Evolutionary conservation across 345 rosid species (phyloP).

Genomic region (Eucalyptus polybractea): DNA sequence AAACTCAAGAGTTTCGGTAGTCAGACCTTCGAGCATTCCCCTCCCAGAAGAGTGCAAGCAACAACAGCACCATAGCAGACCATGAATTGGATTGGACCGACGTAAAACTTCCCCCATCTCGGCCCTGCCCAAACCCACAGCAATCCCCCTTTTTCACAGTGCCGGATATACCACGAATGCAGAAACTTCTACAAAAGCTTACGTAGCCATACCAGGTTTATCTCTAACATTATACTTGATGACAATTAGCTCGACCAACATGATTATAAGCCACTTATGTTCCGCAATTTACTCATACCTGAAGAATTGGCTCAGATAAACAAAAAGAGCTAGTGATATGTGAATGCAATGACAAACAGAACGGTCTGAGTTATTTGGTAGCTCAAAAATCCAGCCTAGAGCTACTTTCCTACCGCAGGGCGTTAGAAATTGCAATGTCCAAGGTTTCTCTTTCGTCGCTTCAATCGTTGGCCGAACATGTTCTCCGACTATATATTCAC

Average conservation of each 20-base stretch:
- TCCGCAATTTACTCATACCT: background rate
- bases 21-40: constrained; percentile 63
- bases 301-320: background rate
- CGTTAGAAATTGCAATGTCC: background rate
- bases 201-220: background rate
- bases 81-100: constrained; percentile 79
- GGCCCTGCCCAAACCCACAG: constrained; percentile 28
- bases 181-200: background rate
- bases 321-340: background rate
- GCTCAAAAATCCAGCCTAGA: background rate
- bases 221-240: background rate
- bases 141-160: background rate
- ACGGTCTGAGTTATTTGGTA: background rate
- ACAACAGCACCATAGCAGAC: constrained; percentile 43
- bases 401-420: background rate
- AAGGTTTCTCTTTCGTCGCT: background rate
- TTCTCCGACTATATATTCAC: background rate
- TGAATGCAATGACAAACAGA: background rate
- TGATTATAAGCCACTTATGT: background rate
- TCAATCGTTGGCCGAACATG: background rate
- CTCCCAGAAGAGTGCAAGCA: constrained; percentile 60
- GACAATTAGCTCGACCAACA: background rate
- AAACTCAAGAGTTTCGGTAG: background rate
- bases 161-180: background rate
- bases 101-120: constrained; percentile 67